A percentile compares a stretch with the other conserved stretches of the same genome.
These are phyloP conservation scores for Zasmidium angulare DNA, from an alignment of 2,329 filamentous ascomycete genomes.

Conservation along the genomic window DNA sequence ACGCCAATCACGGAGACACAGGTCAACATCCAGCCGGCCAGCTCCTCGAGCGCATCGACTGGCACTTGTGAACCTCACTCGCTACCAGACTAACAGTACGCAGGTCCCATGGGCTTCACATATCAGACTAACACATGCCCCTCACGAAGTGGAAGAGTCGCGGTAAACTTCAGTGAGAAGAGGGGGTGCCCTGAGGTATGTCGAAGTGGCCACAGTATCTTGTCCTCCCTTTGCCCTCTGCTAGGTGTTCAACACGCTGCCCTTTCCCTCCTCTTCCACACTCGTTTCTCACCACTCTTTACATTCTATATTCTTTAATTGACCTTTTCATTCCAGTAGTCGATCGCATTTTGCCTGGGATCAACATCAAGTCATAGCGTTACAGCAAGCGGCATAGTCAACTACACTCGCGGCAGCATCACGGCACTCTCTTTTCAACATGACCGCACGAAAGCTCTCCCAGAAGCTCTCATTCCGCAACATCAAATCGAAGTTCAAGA, in stretches of 20 bases:
- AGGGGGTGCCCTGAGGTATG: not conserved
- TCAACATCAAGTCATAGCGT: too few relatives aligned
- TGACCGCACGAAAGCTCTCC: not conserved
- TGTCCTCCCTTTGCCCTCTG: not conserved
- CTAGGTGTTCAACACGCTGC: not conserved
- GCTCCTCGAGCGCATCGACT: not conserved
- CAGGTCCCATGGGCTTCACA: not conserved
- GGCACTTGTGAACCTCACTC: not conserved
- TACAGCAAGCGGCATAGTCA: too few relatives aligned
- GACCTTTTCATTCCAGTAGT: too few relatives aligned
- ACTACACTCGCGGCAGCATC: not conserved
- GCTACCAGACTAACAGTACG: not conserved
- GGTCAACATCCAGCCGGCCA: too few relatives aligned
- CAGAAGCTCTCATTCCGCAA: too few relatives aligned
- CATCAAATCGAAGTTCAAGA: not conserved
- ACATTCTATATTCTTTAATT: too few relatives aligned
- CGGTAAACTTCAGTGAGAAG: not conserved
- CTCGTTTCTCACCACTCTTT: too few relatives aligned
- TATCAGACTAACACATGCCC: too few relatives aligned
- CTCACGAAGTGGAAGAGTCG: not conserved
- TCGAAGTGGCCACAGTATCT: not conserved
- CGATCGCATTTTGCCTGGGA: too few relatives aligned
- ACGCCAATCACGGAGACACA: too few relatives aligned
- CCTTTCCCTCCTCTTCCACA: not conserved
- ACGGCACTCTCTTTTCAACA: not conserved